These are phyloP conservation scores for Schwanniomyces pseudopolymorphus DNA, from an alignment of 805 yeast genomes.

Conservation along the genomic window DNA sequence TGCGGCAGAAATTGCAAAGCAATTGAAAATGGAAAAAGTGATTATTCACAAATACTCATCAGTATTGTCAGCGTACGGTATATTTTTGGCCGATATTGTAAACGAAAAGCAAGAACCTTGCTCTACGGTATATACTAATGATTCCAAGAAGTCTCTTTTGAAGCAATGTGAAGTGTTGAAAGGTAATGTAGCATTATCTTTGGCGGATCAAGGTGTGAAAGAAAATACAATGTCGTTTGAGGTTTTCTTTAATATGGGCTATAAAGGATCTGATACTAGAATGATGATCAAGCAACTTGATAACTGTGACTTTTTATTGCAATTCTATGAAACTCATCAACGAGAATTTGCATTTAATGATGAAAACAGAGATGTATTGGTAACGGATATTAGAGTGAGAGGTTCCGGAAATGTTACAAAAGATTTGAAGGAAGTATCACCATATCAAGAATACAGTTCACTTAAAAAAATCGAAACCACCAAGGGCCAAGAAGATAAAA, in stretches of 20 bases:
- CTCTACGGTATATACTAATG: conserved; percentile 38
- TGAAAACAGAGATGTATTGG: conserved; percentile 55
- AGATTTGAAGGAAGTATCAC: conserved; percentile 47
- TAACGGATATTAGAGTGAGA: conserved; percentile 74
- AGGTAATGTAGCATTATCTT: conserved; percentile 8
- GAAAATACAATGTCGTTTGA: conserved; percentile 7
- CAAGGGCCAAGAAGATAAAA: conserved; percentile 5
- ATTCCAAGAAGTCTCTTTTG: conserved; percentile 16
- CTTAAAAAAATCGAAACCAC: conserved; percentile 1
- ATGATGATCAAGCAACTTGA: conserved; percentile 17
- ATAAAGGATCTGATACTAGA: conserved; percentile 25
- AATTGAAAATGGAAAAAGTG: conserved; percentile 66
- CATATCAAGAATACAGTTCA: conserved; percentile 32
- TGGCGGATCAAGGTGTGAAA: conserved; percentile 11
- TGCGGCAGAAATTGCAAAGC: conserved; percentile 72
- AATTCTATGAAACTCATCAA: conserved; percentile 56
- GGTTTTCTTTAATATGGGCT: conserved; percentile 18
- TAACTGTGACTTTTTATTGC: conserved; percentile 31
- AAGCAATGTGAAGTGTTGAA: conserved; percentile 12
- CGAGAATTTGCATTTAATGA: conserved; percentile 70
- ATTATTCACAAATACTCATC: conserved; percentile 81
- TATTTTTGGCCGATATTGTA: conserved; percentile 82
- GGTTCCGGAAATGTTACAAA: conserved; percentile 56
- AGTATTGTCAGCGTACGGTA: conserved; percentile 83
- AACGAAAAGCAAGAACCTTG: conserved; percentile 78